These are phyloP conservation scores for Phytopythium sindhum DNA, from an alignment of 352 stramenopile genomes.

Conservation along the genomic window DNA sequence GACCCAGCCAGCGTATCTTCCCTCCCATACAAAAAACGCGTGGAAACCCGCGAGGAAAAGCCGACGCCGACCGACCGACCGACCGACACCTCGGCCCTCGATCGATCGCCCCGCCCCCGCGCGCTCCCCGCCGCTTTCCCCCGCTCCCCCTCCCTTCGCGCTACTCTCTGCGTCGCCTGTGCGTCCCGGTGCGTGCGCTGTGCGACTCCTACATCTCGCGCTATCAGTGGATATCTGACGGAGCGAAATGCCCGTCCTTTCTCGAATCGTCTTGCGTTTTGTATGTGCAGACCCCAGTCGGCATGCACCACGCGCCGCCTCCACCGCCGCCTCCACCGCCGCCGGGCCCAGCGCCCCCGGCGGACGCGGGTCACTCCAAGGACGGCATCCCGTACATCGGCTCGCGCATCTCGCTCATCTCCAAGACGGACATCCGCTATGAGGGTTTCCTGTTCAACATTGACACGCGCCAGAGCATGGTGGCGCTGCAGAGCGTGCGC, in stretches of 20 bases:
- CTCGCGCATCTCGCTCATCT: conserved; percentile 79
- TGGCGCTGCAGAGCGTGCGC: conserved; percentile 74
- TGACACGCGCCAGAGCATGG: conserved; percentile 78
- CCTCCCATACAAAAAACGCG: background rate
- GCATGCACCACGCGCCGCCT: conserved; percentile 27
- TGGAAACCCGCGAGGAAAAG: background rate
- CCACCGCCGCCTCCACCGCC: conserved; percentile 14
- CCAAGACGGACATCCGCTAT: conserved; percentile 87
- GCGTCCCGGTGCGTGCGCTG: background rate
- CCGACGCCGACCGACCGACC: background rate
- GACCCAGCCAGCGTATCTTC: background rate
- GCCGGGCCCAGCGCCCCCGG: conserved; percentile 2
- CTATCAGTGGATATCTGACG: background rate
- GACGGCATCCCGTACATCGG: conserved; percentile 80
- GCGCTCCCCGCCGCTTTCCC: too few species aligned
- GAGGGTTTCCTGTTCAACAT: conserved; percentile 87
- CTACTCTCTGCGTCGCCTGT: background rate
- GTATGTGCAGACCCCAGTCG: background rate
- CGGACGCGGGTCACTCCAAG: conserved; percentile 18
- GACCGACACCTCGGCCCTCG: background rate
- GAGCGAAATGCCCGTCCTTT: background rate
- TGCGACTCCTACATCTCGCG: background rate
- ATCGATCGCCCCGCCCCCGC: background rate
- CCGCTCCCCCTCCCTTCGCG: too few species aligned
- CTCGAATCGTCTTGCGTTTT: background rate